phyloP scores from a whole-genome alignment of 1,284 basidiomycete genomes.

The Ustilago trichophora region DNA sequence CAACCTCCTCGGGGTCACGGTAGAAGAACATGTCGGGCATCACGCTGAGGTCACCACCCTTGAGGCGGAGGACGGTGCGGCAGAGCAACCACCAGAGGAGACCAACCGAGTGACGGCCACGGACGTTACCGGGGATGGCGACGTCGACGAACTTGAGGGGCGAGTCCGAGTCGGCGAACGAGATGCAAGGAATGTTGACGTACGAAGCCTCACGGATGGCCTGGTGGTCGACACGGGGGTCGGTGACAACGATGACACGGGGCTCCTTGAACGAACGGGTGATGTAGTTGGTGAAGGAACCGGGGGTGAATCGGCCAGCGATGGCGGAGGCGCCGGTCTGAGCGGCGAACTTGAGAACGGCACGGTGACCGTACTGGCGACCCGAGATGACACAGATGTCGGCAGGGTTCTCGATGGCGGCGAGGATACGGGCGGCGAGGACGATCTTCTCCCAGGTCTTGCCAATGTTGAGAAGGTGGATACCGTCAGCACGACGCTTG shows the following conservation, averaged over 20 bases:
- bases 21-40: conserved; percentile 99
- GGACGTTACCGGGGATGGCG: conserved; percentile 99
- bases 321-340: conserved; percentile 99
- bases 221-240: conserved; percentile 99
- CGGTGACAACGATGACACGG: conserved; percentile 95
- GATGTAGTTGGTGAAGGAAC: conserved; percentile 97
- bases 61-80: conserved; percentile 94
- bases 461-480: conserved; percentile 96
- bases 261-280: conserved; percentile 99
- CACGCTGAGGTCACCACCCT: conserved; percentile 93
- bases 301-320: conserved; percentile 98
- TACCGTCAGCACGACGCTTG: conserved; percentile 96
- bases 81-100: conserved; percentile 98
- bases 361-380: conserved; percentile 97
- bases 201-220: conserved; percentile 99
- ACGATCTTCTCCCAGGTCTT: conserved; percentile 99
- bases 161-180: conserved; percentile 97
- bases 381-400: conserved; percentile 98
- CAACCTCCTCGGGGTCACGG: conserved; percentile 98
- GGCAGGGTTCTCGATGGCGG: conserved; percentile 89
- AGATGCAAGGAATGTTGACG: conserved; percentile 99
- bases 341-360: conserved; percentile 96
- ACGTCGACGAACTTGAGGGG: conserved; percentile 97
- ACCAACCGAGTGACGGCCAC: conserved; percentile 95
- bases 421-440: conserved; percentile 65